phyloP scores from a whole-genome alignment of 192 early-diverging fungal genomes.

The Coemansia sp. region DNA sequence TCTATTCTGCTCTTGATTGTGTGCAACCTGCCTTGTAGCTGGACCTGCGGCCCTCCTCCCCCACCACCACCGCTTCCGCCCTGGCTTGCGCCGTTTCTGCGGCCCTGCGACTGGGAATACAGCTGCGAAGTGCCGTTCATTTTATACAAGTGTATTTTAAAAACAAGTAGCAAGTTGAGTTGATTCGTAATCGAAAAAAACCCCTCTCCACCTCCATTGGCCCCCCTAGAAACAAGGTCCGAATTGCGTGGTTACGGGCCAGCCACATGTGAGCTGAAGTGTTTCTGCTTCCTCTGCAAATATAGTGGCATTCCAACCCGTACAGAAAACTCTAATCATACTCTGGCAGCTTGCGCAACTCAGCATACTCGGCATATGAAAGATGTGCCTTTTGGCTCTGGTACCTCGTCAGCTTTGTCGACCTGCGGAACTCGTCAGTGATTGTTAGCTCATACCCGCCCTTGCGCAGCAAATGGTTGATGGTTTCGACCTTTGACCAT shows the following conservation, averaged over 20 bases:
- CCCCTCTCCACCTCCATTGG: no score
- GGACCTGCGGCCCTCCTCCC: slow-evolving; percentile 29
- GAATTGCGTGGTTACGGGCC: background rate
- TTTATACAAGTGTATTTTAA: background rate
- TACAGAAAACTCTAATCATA: no score
- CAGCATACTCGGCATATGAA: slow-evolving; percentile 68
- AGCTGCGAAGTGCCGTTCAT: slow-evolving; percentile 6
- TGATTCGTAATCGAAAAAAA: background rate
- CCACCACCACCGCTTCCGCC: no score
- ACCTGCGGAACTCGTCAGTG: slow-evolving; percentile 57
- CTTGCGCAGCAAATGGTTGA: slow-evolving; percentile 86
- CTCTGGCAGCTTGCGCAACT: slow-evolving; percentile 26
- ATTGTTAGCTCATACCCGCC: slow-evolving; percentile 71
- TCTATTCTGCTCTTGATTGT: slow-evolving; percentile 14
- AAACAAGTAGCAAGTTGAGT: background rate
- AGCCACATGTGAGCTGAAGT: slow-evolving; percentile 1
- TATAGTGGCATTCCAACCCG: no score
- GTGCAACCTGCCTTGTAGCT: slow-evolving; percentile 12
- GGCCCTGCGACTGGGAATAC: slow-evolving; percentile 11
- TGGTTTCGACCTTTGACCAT: slow-evolving; percentile 83
- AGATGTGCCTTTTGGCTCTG: slow-evolving; percentile 70
- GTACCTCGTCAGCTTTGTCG: slow-evolving; percentile 80
- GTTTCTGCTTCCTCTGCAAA: no score
- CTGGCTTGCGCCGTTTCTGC: background rate
- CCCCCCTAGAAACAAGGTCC: no score